A percentile compares a stretch with the other conserved stretches of the same genome.
Evolutionary conservation across 345 rosid genomes (phyloP).

Genomic region (Xanthoceras sorbifolium): DNA sequence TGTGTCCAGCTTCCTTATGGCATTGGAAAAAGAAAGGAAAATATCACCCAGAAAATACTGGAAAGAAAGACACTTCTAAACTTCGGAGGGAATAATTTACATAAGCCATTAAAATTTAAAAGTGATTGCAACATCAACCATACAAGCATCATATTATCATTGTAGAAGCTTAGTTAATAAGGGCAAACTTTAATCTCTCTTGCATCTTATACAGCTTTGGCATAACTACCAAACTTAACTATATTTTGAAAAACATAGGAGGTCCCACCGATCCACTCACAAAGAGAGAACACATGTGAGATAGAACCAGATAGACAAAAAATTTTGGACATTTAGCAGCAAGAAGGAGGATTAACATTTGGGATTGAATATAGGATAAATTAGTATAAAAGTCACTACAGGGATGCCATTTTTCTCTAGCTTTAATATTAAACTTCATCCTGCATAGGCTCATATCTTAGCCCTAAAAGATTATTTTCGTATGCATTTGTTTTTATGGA

Average conservation of each 20-base stretch:
- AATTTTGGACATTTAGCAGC: too few species aligned
- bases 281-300: too few species aligned
- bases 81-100: neutral
- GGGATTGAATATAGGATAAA: too few species aligned
- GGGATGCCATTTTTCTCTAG: neutral
- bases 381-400: neutral
- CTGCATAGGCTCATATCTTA: neutral
- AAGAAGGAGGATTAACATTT: too few species aligned
- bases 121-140: too few species aligned
- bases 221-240: neutral
- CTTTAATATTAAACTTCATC: neutral
- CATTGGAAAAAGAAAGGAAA: neutral
- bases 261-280: neutral
- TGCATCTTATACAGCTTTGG: too few species aligned
- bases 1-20: neutral
- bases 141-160: too few species aligned
- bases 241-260: neutral
- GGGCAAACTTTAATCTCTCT: too few species aligned
- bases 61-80: neutral
- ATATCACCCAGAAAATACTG: neutral
- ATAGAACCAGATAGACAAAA: too few species aligned
- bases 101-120: too few species aligned
- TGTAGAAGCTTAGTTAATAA: too few species aligned
- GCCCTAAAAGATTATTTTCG: neutral
- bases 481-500: neutral